A percentile compares a stretch with the other conserved stretches of the same genome.
Conservation (phyloP, 2,329 filamentous ascomycete species). For the Venturia oleaginea region DNA sequence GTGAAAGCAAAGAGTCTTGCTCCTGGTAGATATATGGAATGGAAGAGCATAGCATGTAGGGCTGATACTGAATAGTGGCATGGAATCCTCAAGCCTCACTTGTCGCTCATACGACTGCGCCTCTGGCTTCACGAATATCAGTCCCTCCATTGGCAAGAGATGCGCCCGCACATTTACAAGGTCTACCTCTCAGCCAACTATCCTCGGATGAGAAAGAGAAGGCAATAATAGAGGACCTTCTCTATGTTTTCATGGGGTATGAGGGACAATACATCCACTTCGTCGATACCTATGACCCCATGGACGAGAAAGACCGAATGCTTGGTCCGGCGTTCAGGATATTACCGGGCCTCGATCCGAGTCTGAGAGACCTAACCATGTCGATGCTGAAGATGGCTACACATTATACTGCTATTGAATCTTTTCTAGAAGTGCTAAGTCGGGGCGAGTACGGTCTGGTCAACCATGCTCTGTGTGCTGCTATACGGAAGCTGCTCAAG, state of each 20-base stretch:
- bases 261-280: conserved; percentile 97
- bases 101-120: conserved; percentile 59
- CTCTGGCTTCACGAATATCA: conserved; percentile 61
- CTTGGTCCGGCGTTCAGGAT: conserved; percentile 75
- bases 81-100: conserved; percentile 79
- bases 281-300: conserved; percentile 69
- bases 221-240: conserved; percentile 76
- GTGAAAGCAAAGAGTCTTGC: conserved; percentile 15
- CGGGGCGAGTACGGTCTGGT: conserved; percentile 87
- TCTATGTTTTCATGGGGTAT: conserved; percentile 96
- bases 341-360: conserved; percentile 77
- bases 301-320: conserved; percentile 77
- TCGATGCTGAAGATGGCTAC: conserved; percentile 93
- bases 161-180: conserved; percentile 60
- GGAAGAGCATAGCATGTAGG: not conserved
- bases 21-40: conserved; percentile 19
- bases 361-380: conserved; percentile 73
- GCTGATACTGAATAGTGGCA: conserved; percentile 8
- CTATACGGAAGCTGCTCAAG: conserved; percentile 80
- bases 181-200: conserved; percentile 58
- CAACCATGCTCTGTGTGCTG: conserved; percentile 92
- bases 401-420: conserved; percentile 82
- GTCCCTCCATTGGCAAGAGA: conserved; percentile 53
- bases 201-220: conserved; percentile 76
- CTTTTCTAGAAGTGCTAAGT: conserved; percentile 91